A percentile compares a stretch with the other conserved stretches of the same genome.
Conservation (phyloP, 495 filamentous ascomycete genomes). For the Aspergillus cavernicola region DNA sequence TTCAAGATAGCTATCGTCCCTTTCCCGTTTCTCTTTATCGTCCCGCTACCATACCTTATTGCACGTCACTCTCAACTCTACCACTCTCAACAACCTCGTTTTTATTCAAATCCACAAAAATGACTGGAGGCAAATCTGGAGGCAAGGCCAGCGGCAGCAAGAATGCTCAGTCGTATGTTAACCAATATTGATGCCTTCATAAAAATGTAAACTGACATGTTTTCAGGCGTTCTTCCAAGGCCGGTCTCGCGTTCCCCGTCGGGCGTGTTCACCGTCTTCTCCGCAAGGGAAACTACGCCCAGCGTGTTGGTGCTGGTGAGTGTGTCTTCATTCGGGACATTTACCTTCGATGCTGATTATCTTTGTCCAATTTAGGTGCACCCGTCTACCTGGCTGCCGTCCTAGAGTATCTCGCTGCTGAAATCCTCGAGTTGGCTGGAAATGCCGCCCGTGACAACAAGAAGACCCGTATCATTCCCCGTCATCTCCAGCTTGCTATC, state of each 20-base stretch:
- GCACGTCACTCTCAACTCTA: background rate
- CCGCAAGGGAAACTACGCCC: constrained; percentile 99
- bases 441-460: constrained; percentile 99
- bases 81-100: background rate
- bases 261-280: constrained; percentile 99
- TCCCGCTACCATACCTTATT: constrained; percentile 14
- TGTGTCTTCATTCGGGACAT: constrained; percentile 6
- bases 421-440: constrained; percentile 97
- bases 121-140: constrained; percentile 98
- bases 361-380: constrained; percentile 56
- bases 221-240: constrained; percentile 93
- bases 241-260: constrained; percentile 98
- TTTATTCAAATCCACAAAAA: constrained; percentile 59
- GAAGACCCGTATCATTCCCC: constrained; percentile 99
- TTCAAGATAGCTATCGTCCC: constrained; percentile 29
- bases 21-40: constrained; percentile 22
- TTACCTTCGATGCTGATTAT: constrained; percentile 16
- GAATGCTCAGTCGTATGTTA: constrained; percentile 91
- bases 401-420: constrained; percentile 96
- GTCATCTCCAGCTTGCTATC: constrained; percentile 98
- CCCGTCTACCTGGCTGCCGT: constrained; percentile 98
- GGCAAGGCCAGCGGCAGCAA: constrained; percentile 97
- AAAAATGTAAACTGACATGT: constrained; percentile 35
- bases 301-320: constrained; percentile 95
- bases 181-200: constrained; percentile 21